Percentiles rank a stretch among this genome's conserved stretches.
phyloP scores from a whole-genome alignment of 2,329 filamentous ascomycete genomes.

The Pseudogymnoascus sp. region DNA sequence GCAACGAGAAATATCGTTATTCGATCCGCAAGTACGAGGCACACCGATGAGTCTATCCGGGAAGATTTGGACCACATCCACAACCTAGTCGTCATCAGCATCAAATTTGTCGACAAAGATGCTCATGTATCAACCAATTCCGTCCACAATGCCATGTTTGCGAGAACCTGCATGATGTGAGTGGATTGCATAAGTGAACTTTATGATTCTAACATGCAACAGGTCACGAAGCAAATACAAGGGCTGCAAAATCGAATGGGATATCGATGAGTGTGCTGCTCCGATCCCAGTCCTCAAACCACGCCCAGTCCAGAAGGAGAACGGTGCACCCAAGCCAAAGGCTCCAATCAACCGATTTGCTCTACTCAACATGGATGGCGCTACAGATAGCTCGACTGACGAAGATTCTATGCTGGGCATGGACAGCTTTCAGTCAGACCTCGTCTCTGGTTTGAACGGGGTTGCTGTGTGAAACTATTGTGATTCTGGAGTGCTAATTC shows the following conservation, averaged over 20 bases:
- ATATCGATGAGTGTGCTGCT: constrained; percentile 60
- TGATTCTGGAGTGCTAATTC: no score
- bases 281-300: constrained; percentile 17
- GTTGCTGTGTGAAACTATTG: neutral
- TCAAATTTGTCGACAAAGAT: constrained; percentile 50
- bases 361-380: constrained; percentile 44
- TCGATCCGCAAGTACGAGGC: constrained; percentile 45
- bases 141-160: constrained; percentile 65
- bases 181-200: constrained; percentile 13
- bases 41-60: constrained; percentile 58
- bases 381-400: neutral
- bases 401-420: neutral
- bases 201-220: constrained; percentile 15
- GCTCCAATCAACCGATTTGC: constrained; percentile 52
- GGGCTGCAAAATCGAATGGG: constrained; percentile 61
- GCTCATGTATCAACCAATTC: constrained; percentile 70
- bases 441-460: neutral
- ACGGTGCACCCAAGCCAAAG: constrained; percentile 30
- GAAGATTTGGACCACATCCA: constrained; percentile 77
- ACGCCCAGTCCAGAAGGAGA: constrained; percentile 24
- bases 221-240: constrained; percentile 54
- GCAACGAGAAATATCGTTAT: constrained; percentile 70
- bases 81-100: constrained; percentile 61
- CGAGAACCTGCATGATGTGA: constrained; percentile 70
- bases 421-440: neutral